Evolutionary conservation across 345 rosid genomes (phyloP).

Genomic region (Aquilaria malaccensis): DNA sequence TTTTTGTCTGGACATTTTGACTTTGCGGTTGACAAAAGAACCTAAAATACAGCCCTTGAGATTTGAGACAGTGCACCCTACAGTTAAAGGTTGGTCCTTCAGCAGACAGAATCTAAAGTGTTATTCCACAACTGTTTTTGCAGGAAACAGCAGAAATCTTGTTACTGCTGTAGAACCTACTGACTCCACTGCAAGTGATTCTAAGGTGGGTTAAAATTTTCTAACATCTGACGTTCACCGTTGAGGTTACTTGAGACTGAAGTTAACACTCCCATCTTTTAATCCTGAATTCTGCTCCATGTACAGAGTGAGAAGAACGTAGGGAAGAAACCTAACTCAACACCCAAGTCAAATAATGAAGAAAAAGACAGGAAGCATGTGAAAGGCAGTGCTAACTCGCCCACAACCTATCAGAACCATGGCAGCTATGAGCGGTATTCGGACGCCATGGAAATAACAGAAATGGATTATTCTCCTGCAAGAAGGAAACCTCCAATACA

Average conservation of each 20-base stretch:
- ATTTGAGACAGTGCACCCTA: background rate
- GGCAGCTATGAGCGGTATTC: conserved; percentile 11
- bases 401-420: background rate
- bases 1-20: conserved; percentile 5
- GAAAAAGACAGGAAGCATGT: background rate
- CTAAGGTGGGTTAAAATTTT: conserved; percentile 23
- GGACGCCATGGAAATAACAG: conserved; percentile 27
- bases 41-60: background rate
- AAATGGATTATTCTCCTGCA: conserved; percentile 52
- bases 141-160: conserved; percentile 30
- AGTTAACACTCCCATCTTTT: background rate
- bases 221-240: no score
- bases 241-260: no score
- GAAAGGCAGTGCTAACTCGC: background rate
- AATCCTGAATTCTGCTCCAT: background rate
- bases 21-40: background rate
- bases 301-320: conserved; percentile 13
- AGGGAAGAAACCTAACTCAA: conserved; percentile 6
- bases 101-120: conserved; percentile 2
- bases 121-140: conserved; percentile 2
- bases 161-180: conserved; percentile 14
- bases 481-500: conserved; percentile 48
- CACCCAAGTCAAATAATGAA: background rate
- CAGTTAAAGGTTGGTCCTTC: no score
- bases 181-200: conserved; percentile 11